phyloP scores from a whole-genome alignment of 139 green algal genomes.

The Raphidocelis subcapitata region DNA sequence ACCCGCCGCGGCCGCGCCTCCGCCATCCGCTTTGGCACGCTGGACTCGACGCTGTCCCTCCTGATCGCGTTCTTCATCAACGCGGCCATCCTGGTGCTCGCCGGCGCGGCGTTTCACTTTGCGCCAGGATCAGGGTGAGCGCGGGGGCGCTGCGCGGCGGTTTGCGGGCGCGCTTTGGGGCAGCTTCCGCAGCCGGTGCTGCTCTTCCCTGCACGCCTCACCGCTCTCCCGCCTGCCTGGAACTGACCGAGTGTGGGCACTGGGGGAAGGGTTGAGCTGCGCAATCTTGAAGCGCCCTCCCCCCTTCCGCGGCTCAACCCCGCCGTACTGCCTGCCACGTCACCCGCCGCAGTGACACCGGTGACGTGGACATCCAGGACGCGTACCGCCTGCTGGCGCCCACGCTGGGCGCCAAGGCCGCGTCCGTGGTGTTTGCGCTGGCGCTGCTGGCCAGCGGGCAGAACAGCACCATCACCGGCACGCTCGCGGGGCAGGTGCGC shows the following conservation, averaged over 20 bases:
- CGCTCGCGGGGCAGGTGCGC: slow-evolving; percentile 40
- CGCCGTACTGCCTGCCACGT: too few relatives aligned
- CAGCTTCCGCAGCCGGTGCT: neutral
- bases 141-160: neutral
- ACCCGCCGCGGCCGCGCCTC: slow-evolving; percentile 34
- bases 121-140: too few relatives aligned
- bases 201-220: neutral
- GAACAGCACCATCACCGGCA: slow-evolving; percentile 57
- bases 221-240: too few relatives aligned
- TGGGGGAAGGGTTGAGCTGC: slow-evolving; percentile 15
- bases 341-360: too few relatives aligned
- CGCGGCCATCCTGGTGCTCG: slow-evolving; percentile 62
- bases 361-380: slow-evolving; percentile 41
- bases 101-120: slow-evolving; percentile 57
- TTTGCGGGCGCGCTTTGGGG: neutral
- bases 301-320: too few relatives aligned
- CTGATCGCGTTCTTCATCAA: slow-evolving; percentile 69
- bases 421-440: slow-evolving; percentile 49
- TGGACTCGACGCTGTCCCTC: slow-evolving; percentile 56
- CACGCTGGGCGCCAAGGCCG: slow-evolving; percentile 46
- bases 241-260: too few relatives aligned
- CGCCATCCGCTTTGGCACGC: slow-evolving; percentile 50
- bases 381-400: slow-evolving; percentile 53
- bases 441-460: slow-evolving; percentile 52
- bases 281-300: too few relatives aligned